These are phyloP conservation scores for Penicillium sp. DNA, from an alignment of 2,329 filamentous ascomycete genomes.

Conservation along the genomic window DNA sequence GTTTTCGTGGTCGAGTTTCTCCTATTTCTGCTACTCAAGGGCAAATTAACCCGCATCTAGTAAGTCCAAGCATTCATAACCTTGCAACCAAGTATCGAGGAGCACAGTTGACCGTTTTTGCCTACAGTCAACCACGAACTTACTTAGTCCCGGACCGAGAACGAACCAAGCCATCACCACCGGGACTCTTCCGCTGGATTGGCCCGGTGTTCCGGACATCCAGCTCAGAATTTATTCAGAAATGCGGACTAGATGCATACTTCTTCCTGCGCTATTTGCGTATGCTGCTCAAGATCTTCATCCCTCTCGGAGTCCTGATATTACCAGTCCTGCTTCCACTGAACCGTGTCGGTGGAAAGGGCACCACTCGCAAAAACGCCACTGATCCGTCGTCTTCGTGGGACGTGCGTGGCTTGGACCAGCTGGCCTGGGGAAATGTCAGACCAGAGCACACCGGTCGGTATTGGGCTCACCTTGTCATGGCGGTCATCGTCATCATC, in stretches of 20 bases:
- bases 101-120: conserved; percentile 5
- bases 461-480: conserved; percentile 77
- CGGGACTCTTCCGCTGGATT: conserved; percentile 51
- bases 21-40: conserved; percentile 70
- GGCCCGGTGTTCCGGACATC: conserved; percentile 59
- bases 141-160: conserved; percentile 82
- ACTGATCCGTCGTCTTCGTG: conserved; percentile 36
- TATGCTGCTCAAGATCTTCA: conserved; percentile 83
- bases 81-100: not conserved
- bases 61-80: conserved; percentile 42
- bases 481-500: conserved; percentile 70
- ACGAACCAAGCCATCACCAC: conserved; percentile 68
- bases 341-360: conserved; percentile 68
- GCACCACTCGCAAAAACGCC: conserved; percentile 48
- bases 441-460: conserved; percentile 57
- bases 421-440: conserved; percentile 85
- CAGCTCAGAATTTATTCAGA: conserved; percentile 82
- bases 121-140: conserved; percentile 67
- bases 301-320: conserved; percentile 71
- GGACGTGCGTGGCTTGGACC: conserved; percentile 66
- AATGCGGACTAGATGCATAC: conserved; percentile 93
- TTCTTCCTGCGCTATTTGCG: conserved; percentile 91
- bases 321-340: conserved; percentile 81
- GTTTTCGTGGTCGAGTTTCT: conserved; percentile 60
- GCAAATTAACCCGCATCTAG: conserved; percentile 79